phyloP scores from a whole-genome alignment of 2,329 filamentous ascomycete genomes.

The Bipolaris oryzae region DNA sequence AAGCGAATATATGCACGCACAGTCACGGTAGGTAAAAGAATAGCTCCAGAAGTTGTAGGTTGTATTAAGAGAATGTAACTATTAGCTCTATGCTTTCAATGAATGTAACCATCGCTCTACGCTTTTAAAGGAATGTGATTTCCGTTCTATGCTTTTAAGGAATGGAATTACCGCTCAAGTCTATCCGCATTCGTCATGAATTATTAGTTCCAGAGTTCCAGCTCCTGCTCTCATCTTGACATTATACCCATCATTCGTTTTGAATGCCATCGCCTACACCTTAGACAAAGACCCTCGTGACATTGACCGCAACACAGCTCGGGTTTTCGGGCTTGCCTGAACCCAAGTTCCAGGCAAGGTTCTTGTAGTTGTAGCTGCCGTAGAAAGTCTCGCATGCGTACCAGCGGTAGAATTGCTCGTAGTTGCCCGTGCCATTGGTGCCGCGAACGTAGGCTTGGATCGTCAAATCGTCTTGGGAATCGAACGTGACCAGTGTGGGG shows the following conservation, averaged over 20 bases:
- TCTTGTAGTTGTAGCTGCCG: conserved; percentile 51
- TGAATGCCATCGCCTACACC: not conserved
- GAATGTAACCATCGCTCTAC: too few species aligned
- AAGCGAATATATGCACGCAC: too few species aligned
- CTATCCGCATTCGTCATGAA: conserved; percentile 1
- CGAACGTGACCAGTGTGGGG: conserved; percentile 49
- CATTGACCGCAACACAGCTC: conserved; percentile 52
- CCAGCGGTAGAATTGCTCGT: conserved; percentile 51
- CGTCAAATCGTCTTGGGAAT: conserved; percentile 47
- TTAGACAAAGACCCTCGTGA: conserved; percentile 43
- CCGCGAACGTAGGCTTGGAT: conserved; percentile 52
- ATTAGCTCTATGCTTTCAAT: too few species aligned
- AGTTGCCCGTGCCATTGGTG: conserved; percentile 29
- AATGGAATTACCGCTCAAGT: conserved; percentile 4
- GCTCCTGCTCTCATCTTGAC: not conserved
- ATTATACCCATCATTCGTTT: not conserved
- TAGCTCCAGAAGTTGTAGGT: too few species aligned
- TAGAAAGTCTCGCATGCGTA: conserved; percentile 53
- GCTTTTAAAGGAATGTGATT: too few species aligned
- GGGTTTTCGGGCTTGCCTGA: conserved; percentile 52
- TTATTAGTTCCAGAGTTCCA: not conserved
- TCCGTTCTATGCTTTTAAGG: not conserved
- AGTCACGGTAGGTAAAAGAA: too few species aligned
- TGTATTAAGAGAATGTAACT: too few species aligned
- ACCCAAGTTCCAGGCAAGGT: conserved; percentile 53